Percentiles rank a stretch among this genome's conserved stretches.
Conservation (phyloP, 768 basidiomycete species). For the Crassisporium funariophilum region DNA sequence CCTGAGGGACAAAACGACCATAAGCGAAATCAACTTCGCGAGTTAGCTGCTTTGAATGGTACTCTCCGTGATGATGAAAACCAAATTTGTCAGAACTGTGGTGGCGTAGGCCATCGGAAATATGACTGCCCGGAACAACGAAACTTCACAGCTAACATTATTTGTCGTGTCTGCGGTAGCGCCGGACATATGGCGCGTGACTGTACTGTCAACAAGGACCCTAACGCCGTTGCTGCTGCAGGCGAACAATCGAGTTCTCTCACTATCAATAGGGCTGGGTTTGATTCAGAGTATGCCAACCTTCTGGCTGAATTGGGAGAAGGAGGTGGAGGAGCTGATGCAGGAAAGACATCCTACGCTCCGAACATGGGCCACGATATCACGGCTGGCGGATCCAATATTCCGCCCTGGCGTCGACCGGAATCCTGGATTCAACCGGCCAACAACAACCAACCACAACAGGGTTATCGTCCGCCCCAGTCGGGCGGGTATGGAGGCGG, state of each 20-base stretch:
- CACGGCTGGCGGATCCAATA: conserved; percentile 74
- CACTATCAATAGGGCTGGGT: conserved; percentile 69
- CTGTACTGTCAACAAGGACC: conserved; percentile 92
- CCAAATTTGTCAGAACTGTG: conserved; percentile 98
- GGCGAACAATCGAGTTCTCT: conserved; percentile 50
- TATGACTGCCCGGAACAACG: conserved; percentile 98
- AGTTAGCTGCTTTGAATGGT: conserved; percentile 96
- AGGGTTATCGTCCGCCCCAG: conserved; percentile 75
- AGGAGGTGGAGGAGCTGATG: conserved; percentile 58
- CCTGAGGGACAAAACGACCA: conserved; percentile 99
- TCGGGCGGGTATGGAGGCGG: conserved; percentile 49
- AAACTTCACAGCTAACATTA: conserved; percentile 99
- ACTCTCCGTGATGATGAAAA: conserved; percentile 99
- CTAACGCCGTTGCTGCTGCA: conserved; percentile 58
- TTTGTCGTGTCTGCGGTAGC: conserved; percentile 97
- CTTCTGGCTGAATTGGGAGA: conserved; percentile 99
- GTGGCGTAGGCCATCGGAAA: conserved; percentile 93
- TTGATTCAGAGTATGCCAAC: conserved; percentile 97
- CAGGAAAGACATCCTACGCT: conserved; percentile 50
- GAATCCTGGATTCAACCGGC: conserved; percentile 77
- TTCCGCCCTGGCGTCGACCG: conserved; percentile 91
- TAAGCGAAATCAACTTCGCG: conserved; percentile 97
- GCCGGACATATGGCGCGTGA: conserved; percentile 99
- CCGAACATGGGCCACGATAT: conserved; percentile 62
- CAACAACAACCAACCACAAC: conserved; percentile 51